Percentiles rank a stretch among this genome's conserved stretches.
These are phyloP conservation scores for Termitomyces sp. DNA, from an alignment of 768 basidiomycete species.

Conservation along the genomic window DNA sequence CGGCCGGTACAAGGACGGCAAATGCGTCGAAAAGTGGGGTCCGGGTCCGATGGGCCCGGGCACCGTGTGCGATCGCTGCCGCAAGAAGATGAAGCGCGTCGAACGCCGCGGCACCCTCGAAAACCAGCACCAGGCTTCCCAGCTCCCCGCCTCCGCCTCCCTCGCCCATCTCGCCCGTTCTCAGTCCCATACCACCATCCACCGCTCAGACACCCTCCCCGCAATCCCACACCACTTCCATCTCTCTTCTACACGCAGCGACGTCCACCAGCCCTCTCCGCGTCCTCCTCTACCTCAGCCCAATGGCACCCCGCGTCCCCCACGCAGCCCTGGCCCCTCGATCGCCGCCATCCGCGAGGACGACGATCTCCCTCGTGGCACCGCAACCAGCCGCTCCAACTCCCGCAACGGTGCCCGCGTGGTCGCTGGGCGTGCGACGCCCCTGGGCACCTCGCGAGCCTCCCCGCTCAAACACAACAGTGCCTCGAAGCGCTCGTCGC, in stretches of 20 bases:
- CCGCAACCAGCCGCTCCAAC: constrained; percentile 10
- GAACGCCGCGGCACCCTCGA: constrained; percentile 71
- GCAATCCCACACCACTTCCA: constrained; percentile 9
- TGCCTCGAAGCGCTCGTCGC: constrained; percentile 15
- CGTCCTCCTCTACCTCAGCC: not conserved
- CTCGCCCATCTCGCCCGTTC: constrained; percentile 8
- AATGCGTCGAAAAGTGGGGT: constrained; percentile 88
- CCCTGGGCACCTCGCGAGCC: not conserved
- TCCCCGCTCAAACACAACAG: constrained; percentile 15
- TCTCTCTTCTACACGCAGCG: constrained; percentile 6
- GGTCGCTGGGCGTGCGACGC: not conserved
- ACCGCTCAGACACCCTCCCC: constrained; percentile 20
- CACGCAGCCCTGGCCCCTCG: constrained; percentile 13
- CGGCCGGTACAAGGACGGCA: constrained; percentile 79
- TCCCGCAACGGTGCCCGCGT: constrained; percentile 11
- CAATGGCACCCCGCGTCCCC: constrained; percentile 6
- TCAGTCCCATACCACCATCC: constrained; percentile 13
- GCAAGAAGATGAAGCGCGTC: constrained; percentile 85
- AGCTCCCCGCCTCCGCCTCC: not conserved
- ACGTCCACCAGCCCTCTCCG: constrained; percentile 2
- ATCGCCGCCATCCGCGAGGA: constrained; percentile 1
- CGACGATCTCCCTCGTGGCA: not conserved
- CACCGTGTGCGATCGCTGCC: constrained; percentile 80
- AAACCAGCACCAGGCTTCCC: not conserved
- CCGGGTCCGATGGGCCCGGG: constrained; percentile 82